Evolutionary conservation across 805 yeast genomes (phyloP), one percentile per base, ranked within the genome.

Genomic region (Isabelozyma pseudorhagii): DNA sequence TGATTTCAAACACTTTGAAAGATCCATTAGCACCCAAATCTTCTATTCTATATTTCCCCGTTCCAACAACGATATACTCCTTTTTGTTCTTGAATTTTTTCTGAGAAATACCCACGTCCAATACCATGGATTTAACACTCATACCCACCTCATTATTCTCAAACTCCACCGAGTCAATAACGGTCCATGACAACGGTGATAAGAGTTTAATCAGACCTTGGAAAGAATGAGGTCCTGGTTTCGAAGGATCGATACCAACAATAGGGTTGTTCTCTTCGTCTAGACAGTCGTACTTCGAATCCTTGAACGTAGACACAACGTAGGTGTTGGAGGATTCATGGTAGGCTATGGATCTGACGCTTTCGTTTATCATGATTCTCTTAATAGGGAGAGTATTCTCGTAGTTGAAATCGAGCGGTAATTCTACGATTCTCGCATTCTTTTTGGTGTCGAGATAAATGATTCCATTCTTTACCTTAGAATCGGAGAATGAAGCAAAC

Each of bases 21-120:
- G 84, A 74, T 0, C 99, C 99, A 58, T 83, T 81, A 0, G 96
- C 80, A 3, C 89, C 79, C 51, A 86, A 69, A 67, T 91, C 97
- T 62, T 93, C 99, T 51, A 84, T 82, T 50, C 93, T 77, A 46
- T 83, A 78, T 48, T 78, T 74, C 0, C 94, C 87, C 2, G 92
- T 81, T 1, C 97, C 98, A n/a, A 86, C 73, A 0, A 89, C 83
- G 8, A 94, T 68, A 46, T 82, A 80, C 59, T 88, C 94, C 53
- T 83, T 81, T 53, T 77, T 80, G 46, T 77, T 67, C 49, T 78
- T 78, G 50, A 78, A 72, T 42, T 65, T 60, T 52, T 63, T 79
- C 60, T 54, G 72, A 7, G 69, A 59, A 10, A 75, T 63, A 2
- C 79, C 78, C 4, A 75, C 75, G 53, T 78, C 79, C 46, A 81